Conservation (phyloP, 208 protist species). For the Wallacemonas sp. region DNA sequence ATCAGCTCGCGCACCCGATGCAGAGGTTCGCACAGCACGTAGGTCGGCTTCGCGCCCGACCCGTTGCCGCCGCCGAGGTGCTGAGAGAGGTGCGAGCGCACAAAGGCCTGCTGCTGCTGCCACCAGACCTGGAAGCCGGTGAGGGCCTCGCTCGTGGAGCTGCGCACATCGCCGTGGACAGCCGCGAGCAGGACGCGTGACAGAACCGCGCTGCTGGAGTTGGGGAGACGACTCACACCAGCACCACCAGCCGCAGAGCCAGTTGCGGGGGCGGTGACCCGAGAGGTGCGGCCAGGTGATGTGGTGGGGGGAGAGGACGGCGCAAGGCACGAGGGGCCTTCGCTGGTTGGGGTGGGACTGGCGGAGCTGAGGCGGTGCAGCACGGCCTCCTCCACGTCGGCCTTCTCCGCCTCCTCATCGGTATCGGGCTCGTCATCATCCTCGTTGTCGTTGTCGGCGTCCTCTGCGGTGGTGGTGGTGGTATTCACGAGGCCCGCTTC, state of each 20-base stretch:
- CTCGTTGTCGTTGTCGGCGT: background rate
- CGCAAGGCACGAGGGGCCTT: too few species aligned
- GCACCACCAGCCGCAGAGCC: too few species aligned
- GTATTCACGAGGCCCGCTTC: background rate
- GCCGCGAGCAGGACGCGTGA: slow-evolving; percentile 3
- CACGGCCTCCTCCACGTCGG: slow-evolving; percentile 13
- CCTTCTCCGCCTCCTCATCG: slow-evolving; percentile 1
- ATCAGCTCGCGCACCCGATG: slow-evolving; percentile 80
- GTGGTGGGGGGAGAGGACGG: too few species aligned
- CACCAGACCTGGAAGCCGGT: slow-evolving; percentile 5
- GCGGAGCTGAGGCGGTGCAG: slow-evolving; percentile 10
- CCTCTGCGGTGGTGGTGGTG: background rate
- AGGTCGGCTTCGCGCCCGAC: slow-evolving; percentile 34
- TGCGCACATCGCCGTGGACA: slow-evolving; percentile 10
- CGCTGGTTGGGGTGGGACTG: too few species aligned
- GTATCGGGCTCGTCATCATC: background rate
- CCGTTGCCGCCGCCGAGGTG: slow-evolving; percentile 22
- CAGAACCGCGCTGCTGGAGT: background rate
- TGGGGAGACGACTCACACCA: background rate
- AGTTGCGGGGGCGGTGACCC: too few species aligned
- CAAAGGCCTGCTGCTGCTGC: slow-evolving; percentile 8
- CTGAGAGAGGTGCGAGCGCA: slow-evolving; percentile 17
- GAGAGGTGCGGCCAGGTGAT: too few species aligned
- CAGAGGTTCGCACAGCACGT: slow-evolving; percentile 83
- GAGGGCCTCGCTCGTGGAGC: slow-evolving; percentile 5